Percentiles rank a stretch among this genome's conserved stretches.
Evolutionary conservation across 257 asterid genomes (phyloP).

Genomic region (Cynanchum wilfordii): DNA sequence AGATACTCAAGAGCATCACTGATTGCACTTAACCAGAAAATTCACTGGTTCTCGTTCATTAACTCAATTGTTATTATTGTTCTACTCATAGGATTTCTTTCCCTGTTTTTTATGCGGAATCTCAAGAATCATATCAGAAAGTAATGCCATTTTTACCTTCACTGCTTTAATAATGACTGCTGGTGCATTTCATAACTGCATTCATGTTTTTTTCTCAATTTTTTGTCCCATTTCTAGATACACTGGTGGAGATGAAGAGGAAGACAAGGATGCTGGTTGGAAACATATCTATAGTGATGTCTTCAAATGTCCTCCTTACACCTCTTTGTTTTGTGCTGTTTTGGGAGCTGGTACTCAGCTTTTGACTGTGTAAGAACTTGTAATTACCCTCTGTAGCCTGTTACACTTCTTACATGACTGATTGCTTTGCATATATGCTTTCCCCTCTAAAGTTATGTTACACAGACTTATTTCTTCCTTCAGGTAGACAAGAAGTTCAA

Average conservation of each 20-base stretch:
- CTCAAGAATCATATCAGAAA: slow-evolving; percentile 72
- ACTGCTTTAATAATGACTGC: slow-evolving; percentile 3
- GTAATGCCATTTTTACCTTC: slow-evolving; percentile 41
- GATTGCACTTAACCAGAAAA: slow-evolving; percentile 44
- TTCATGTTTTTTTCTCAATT: not conserved
- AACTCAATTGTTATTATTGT: slow-evolving; percentile 52
- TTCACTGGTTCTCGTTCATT: slow-evolving; percentile 67
- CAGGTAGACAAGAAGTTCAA: not conserved
- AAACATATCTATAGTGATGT: slow-evolving; percentile 68
- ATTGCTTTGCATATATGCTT: not conserved
- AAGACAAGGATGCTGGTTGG: slow-evolving; percentile 80
- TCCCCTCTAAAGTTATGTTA: not conserved
- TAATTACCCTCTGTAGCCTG: not conserved
- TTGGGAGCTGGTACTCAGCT: slow-evolving; percentile 78
- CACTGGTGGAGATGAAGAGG: slow-evolving; percentile 72
- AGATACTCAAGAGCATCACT: slow-evolving; percentile 57
- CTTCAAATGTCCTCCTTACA: slow-evolving; percentile 55
- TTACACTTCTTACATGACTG: not conserved
- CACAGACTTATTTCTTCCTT: not conserved
- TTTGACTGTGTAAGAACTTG: slow-evolving; percentile 44
- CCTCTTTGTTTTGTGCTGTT: slow-evolving; percentile 65
- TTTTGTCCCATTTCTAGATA: slow-evolving; percentile 34
- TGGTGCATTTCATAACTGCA: not conserved
- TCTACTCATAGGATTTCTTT: slow-evolving; percentile 60
- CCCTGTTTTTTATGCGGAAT: slow-evolving; percentile 48